phyloP scores from a whole-genome alignment of 495 filamentous ascomycete species.

The Podospora fimiseda region DNA sequence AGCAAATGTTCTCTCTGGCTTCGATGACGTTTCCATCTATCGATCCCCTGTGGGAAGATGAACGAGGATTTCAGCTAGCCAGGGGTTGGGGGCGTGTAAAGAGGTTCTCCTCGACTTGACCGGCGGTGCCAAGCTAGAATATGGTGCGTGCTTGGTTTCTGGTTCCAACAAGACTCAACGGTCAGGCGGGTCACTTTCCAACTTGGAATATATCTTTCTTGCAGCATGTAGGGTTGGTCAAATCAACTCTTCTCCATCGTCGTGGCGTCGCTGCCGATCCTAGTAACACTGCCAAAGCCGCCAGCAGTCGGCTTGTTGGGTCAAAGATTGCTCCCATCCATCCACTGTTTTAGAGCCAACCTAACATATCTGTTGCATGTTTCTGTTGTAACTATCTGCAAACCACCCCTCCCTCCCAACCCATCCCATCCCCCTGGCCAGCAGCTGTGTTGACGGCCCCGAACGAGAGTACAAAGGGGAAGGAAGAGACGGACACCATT shows the following conservation, averaged over 20 bases:
- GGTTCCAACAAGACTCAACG: background rate
- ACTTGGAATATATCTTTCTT: constrained; percentile 9
- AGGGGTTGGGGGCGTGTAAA: background rate
- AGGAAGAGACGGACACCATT: background rate
- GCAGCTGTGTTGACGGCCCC: background rate
- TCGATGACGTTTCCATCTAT: background rate
- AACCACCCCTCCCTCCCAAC: background rate
- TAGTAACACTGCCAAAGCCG: background rate
- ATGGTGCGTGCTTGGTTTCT: background rate
- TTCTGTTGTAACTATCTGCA: background rate
- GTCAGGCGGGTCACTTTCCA: background rate
- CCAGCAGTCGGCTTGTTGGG: background rate
- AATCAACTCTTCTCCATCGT: background rate
- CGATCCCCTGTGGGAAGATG: background rate
- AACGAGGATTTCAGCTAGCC: background rate
- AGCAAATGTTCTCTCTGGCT: background rate
- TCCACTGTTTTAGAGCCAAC: constrained; percentile 1
- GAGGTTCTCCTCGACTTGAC: background rate
- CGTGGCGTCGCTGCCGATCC: background rate
- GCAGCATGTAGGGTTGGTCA: constrained; percentile 2
- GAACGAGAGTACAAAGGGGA: background rate
- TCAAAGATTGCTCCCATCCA: background rate
- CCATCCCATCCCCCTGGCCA: no score
- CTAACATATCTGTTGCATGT: background rate
- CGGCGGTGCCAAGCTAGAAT: background rate